Evolutionary conservation across 2,329 filamentous ascomycete genomes (phyloP).

Genomic region (Fusarium piperis): DNA sequence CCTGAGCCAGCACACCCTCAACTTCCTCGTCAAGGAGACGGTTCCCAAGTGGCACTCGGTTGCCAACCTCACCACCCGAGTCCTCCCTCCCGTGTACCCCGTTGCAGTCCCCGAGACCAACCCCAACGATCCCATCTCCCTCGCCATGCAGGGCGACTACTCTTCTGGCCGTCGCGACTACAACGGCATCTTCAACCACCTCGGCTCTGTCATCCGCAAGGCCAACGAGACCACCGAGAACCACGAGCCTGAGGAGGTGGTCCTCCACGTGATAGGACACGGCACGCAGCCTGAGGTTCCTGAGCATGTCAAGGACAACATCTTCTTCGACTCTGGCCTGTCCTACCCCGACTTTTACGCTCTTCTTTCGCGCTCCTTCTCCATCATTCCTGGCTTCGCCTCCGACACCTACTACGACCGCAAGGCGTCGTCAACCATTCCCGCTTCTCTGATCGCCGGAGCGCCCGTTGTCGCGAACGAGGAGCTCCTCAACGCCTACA

Average conservation of each 20-base stretch:
- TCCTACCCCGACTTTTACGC: constrained; percentile 44
- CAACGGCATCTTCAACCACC: constrained; percentile 38
- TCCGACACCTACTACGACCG: constrained; percentile 41
- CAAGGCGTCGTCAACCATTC: constrained; percentile 43
- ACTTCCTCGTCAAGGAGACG: constrained; percentile 37
- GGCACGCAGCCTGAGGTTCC: constrained; percentile 38
- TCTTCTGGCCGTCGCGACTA: constrained; percentile 41
- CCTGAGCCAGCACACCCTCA: constrained; percentile 41
- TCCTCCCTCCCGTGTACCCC: constrained; percentile 42
- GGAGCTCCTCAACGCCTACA: constrained; percentile 38
- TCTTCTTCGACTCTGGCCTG: constrained; percentile 39
- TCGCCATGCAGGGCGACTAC: constrained; percentile 44
- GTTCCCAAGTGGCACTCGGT: constrained; percentile 34
- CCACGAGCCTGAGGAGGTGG: constrained; percentile 25
- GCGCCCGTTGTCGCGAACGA: constrained; percentile 40
- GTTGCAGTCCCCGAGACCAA: constrained; percentile 31
- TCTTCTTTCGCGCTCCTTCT: constrained; percentile 31
- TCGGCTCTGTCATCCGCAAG: constrained; percentile 36
- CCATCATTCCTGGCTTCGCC: constrained; percentile 41
- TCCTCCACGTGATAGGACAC: constrained; percentile 42
- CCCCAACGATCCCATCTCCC: constrained; percentile 26
- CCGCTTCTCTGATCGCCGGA: constrained; percentile 42
- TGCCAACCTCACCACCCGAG: constrained; percentile 28
- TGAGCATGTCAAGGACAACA: constrained; percentile 29
- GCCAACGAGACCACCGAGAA: constrained; percentile 13